phyloP scores from a whole-genome alignment of 768 basidiomycete species.

The Hygrocybe punicea region DNA sequence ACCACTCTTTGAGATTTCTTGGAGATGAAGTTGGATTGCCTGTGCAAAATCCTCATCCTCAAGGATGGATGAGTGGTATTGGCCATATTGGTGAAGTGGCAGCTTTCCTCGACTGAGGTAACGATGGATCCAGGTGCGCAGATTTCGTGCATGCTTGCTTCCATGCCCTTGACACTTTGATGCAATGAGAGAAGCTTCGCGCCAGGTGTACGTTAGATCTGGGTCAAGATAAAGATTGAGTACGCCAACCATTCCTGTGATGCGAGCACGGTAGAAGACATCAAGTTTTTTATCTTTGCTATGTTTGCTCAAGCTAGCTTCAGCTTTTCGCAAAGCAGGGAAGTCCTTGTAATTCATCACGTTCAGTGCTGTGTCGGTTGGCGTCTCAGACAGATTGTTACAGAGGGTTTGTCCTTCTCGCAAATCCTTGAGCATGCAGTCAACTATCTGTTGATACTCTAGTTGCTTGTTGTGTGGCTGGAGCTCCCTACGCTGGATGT shows the following conservation, averaged over 20 bases:
- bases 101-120: constrained; percentile 23
- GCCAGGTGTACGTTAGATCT: constrained; percentile 31
- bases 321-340: constrained; percentile 16
- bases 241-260: constrained; percentile 31
- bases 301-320: constrained; percentile 16
- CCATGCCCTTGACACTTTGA: constrained; percentile 27
- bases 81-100: constrained; percentile 25
- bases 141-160: constrained; percentile 24
- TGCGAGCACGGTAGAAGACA: constrained; percentile 26
- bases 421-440: constrained; percentile 1
- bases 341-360: constrained; percentile 19
- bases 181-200: constrained; percentile 29
- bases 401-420: not conserved
- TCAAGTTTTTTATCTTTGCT: constrained; percentile 30
- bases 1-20: constrained; percentile 20
- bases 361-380: constrained; percentile 11
- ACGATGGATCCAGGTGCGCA: constrained; percentile 31
- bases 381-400: constrained; percentile 11
- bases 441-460: constrained; percentile 5
- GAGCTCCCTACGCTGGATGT: too few relatives aligned
- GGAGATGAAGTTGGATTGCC: constrained; percentile 27
- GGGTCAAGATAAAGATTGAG: constrained; percentile 37
- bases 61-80: constrained; percentile 20
- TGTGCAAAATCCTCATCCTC: constrained; percentile 33
- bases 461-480: not conserved